Conservation (phyloP, 2,329 filamentous ascomycete genomes). For the Fusarium mangiferae region DNA sequence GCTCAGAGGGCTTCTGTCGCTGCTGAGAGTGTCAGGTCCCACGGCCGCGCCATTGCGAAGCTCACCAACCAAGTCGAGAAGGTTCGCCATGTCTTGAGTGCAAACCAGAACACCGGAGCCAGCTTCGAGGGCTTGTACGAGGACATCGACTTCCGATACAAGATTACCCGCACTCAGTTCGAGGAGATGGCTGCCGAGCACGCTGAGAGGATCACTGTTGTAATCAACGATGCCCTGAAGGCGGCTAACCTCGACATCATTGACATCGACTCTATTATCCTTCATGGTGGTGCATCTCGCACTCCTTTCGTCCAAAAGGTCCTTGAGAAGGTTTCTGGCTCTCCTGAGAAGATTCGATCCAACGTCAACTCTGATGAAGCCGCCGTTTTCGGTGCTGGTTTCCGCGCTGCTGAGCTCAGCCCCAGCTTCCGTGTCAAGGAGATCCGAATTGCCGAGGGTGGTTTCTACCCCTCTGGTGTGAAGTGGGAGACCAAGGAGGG, state of each 20-base stretch:
- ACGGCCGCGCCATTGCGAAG: slow-evolving; percentile 88
- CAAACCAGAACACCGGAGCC: slow-evolving; percentile 83
- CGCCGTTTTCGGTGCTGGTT: slow-evolving; percentile 94
- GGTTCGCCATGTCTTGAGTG: slow-evolving; percentile 88
- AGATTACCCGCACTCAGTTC: slow-evolving; percentile 81
- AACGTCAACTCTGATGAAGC: slow-evolving; percentile 98
- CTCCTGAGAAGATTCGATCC: slow-evolving; percentile 81
- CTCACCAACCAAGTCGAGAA: slow-evolving; percentile 93
- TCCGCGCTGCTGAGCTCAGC: slow-evolving; percentile 91
- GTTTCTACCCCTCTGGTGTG: slow-evolving; percentile 78
- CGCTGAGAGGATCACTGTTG: slow-evolving; percentile 72
- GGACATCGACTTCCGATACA: slow-evolving; percentile 93
- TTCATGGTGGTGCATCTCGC: slow-evolving; percentile 89
- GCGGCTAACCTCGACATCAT: slow-evolving; percentile 76
- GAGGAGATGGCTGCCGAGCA: slow-evolving; percentile 79
- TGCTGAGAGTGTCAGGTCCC: slow-evolving; percentile 70
- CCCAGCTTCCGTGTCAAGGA: slow-evolving; percentile 98
- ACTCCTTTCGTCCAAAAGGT: slow-evolving; percentile 95
- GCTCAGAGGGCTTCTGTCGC: slow-evolving; percentile 73
- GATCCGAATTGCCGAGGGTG: slow-evolving; percentile 83
- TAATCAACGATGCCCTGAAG: slow-evolving; percentile 79
- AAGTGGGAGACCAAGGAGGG: slow-evolving; percentile 77
- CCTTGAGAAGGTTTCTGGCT: slow-evolving; percentile 79
- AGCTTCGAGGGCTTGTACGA: slow-evolving; percentile 92
- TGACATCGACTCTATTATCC: slow-evolving; percentile 89